These are phyloP conservation scores for Colletotrichum simmondsii DNA, from an alignment of 2,329 filamentous ascomycete genomes.

Conservation along the genomic window DNA sequence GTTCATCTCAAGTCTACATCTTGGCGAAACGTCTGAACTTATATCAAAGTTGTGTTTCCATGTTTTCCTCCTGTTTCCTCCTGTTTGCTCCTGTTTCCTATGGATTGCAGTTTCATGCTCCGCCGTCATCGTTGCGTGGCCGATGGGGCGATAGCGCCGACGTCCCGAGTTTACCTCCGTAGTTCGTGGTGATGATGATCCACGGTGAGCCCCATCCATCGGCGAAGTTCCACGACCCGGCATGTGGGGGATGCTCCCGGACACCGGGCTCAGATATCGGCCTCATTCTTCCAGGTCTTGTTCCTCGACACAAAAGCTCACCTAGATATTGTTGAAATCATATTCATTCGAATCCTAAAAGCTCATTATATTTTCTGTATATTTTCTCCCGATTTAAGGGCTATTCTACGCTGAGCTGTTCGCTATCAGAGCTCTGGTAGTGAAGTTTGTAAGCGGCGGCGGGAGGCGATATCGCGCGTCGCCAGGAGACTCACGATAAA, in stretches of 20 bases:
- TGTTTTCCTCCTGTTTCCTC: neutral
- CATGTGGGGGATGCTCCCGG: neutral
- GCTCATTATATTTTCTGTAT: neutral
- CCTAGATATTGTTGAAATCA: neutral
- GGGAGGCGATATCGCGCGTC: neutral
- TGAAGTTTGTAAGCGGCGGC: neutral
- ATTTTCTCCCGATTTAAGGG: neutral
- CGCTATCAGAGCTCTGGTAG: neutral
- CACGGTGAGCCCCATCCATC: slow-evolving; percentile 9
- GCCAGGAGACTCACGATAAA: slow-evolving; percentile 5
- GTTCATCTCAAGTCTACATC: slow-evolving; percentile 13
- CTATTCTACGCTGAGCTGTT: neutral
- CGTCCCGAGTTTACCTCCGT: slow-evolving; percentile 1
- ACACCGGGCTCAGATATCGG: neutral
- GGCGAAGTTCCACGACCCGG: slow-evolving; percentile 19
- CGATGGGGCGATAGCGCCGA: slow-evolving; percentile 17
- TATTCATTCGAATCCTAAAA: neutral
- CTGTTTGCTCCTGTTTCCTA: neutral
- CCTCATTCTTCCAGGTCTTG: neutral
- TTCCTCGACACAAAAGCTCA: too few species aligned
- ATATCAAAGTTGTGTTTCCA: neutral
- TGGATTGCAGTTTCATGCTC: neutral
- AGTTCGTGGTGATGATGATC: slow-evolving; percentile 8
- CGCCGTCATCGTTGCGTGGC: slow-evolving; percentile 20
- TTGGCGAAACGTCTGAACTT: slow-evolving; percentile 8